These are phyloP conservation scores for Pythium brachiatum DNA, from an alignment of 352 stramenopile species.

Conservation along the genomic window DNA sequence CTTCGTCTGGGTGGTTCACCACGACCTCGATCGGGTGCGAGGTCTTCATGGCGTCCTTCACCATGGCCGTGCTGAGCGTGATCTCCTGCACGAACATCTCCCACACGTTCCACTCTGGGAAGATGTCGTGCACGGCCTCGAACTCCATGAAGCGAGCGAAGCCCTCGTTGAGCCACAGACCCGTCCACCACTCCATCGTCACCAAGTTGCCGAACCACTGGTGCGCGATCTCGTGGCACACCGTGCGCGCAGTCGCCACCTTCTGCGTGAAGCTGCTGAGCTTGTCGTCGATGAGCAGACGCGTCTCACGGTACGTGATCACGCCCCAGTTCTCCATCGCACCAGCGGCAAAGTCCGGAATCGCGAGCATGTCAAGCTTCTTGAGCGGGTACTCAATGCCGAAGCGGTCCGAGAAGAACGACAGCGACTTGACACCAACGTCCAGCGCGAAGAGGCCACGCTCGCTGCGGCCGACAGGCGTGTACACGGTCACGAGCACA, in stretches of 20 bases:
- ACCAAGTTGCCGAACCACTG: conserved; percentile 98
- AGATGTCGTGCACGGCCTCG: conserved; percentile 89
- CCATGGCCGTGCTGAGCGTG: conserved; percentile 80
- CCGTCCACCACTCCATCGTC: conserved; percentile 98
- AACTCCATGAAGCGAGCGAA: conserved; percentile 98
- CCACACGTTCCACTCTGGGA: conserved; percentile 96
- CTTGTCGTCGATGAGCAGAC: conserved; percentile 84
- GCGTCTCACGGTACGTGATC: conserved; percentile 96
- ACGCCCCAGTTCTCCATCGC: conserved; percentile 96
- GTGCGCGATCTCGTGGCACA: conserved; percentile 98
- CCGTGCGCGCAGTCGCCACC: conserved; percentile 89
- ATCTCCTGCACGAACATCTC: conserved; percentile 92
- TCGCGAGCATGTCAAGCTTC: conserved; percentile 98
- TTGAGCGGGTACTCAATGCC: conserved; percentile 94
- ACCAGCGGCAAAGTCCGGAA: conserved; percentile 95
- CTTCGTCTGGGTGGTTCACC: conserved; percentile 92
- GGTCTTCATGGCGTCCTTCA: conserved; percentile 90
- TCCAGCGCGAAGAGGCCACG: conserved; percentile 91
- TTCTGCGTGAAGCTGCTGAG: conserved; percentile 68
- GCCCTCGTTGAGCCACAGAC: conserved; percentile 97
- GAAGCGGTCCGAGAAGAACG: conserved; percentile 82
- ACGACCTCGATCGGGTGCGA: conserved; percentile 95
- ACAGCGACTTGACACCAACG: conserved; percentile 56
- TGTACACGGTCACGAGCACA: conserved; percentile 95
- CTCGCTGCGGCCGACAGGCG: conserved; percentile 90